Conservation (phyloP, 176 grass and related monocot genomes). For the Eragrostis nindensis region DNA sequence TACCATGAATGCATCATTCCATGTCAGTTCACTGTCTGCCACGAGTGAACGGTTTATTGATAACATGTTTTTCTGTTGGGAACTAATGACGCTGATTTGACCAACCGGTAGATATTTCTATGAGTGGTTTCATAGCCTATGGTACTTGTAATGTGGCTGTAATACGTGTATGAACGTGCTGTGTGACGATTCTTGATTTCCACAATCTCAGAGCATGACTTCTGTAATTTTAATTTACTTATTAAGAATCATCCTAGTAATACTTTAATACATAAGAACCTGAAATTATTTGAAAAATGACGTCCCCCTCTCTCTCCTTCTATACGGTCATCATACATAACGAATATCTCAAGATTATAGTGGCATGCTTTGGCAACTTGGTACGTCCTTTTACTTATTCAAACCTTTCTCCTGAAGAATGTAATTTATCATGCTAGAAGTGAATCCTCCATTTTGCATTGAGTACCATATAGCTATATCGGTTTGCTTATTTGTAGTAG, state of each 20-base stretch:
- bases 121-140: not conserved
- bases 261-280: not conserved
- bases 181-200: not conserved
- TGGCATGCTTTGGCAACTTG: not conserved
- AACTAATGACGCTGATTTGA: not conserved
- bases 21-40: no score
- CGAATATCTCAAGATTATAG: not conserved
- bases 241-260: not conserved
- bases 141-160: not conserved
- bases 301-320: not conserved
- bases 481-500: not conserved
- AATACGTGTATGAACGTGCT: no score
- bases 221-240: constrained; percentile 6
- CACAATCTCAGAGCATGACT: not conserved
- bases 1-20: no score
- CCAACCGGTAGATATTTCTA: not conserved
- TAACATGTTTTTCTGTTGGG: no score
- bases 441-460: constrained; percentile 14
- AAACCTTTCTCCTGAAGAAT: not conserved
- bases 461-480: not conserved
- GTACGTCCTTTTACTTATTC: constrained; percentile 11
- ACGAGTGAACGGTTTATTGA: no score
- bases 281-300: not conserved
- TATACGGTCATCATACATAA: not conserved
- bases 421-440: not conserved